Percentiles rank a stretch among this genome's conserved stretches.
phyloP scores from a whole-genome alignment of 495 filamentous ascomycete genomes.

The Parachaetomium inaequale region DNA sequence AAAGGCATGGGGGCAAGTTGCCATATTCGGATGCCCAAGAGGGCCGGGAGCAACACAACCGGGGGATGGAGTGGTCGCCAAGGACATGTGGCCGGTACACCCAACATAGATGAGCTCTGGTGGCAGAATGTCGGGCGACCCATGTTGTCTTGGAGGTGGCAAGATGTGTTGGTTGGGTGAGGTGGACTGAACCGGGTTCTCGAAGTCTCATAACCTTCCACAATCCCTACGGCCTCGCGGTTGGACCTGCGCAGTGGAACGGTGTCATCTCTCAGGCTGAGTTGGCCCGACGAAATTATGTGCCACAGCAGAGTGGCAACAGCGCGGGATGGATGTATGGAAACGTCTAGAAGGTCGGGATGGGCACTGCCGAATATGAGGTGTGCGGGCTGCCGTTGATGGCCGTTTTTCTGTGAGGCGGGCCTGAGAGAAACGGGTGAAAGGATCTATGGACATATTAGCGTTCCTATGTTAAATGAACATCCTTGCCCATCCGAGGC shows the following conservation, averaged over 20 bases:
- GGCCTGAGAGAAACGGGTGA: background rate
- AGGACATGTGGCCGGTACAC: conserved; percentile 6
- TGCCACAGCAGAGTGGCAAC: background rate
- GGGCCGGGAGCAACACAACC: conserved; percentile 1
- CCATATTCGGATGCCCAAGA: conserved; percentile 7
- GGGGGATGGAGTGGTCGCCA: background rate
- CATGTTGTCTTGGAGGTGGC: background rate
- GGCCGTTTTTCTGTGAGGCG: background rate
- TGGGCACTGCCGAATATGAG: background rate
- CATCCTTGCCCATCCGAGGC: conserved; percentile 2
- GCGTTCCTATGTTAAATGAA: background rate
- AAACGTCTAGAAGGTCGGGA: conserved; percentile 8
- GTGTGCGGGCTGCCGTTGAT: background rate
- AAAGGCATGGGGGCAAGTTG: background rate
- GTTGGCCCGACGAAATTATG: background rate
- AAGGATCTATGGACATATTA: background rate
- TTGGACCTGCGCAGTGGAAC: background rate
- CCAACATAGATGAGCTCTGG: background rate
- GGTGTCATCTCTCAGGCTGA: background rate
- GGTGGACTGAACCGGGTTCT: background rate
- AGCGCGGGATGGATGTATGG: background rate
- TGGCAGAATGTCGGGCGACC: background rate
- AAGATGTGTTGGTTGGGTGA: background rate
- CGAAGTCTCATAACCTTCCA: background rate
- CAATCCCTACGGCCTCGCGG: background rate